Conservation (phyloP, 495 filamentous ascomycete genomes). For the Penicillium angulare region DNA sequence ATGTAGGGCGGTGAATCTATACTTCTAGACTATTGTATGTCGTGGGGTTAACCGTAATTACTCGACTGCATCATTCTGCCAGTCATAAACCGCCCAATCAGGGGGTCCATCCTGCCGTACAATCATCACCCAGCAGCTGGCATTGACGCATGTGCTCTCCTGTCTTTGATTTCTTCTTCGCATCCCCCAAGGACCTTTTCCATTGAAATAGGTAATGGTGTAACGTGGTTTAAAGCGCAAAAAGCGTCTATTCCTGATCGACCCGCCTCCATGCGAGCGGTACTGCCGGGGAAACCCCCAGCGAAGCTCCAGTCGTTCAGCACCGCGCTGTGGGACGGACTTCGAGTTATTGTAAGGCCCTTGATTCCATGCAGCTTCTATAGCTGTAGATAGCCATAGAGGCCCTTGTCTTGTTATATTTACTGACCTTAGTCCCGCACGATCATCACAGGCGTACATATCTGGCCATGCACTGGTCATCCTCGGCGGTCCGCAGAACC, state of each 20-base stretch:
- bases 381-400: slow-evolving; percentile 8
- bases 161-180: slow-evolving; percentile 1
- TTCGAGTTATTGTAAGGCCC: slow-evolving; percentile 70
- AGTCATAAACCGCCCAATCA: not conserved
- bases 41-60: no score
- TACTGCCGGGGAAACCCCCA: slow-evolving; percentile 89
- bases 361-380: not conserved
- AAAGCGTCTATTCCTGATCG: slow-evolving; percentile 25
- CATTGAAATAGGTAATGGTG: slow-evolving; percentile 36
- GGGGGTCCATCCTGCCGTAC: not conserved
- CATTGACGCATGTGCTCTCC: slow-evolving; percentile 1
- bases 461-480: slow-evolving; percentile 84
- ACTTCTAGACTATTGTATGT: no score
- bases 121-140: slow-evolving; percentile 5
- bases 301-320: slow-evolving; percentile 86
- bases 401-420: not conserved
- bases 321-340: slow-evolving; percentile 77
- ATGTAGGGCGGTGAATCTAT: not conserved
- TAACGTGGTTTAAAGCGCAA: slow-evolving; percentile 29
- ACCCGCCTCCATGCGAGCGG: slow-evolving; percentile 62
- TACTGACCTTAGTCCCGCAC: slow-evolving; percentile 17
- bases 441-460: slow-evolving; percentile 70
- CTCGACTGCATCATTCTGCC: not conserved
- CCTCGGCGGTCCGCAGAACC: slow-evolving; percentile 67
- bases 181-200: not conserved